Base-by-base conservation (phyloP, 2,329 filamentous ascomycete species). In the Aureobasidium sp. region DNA sequence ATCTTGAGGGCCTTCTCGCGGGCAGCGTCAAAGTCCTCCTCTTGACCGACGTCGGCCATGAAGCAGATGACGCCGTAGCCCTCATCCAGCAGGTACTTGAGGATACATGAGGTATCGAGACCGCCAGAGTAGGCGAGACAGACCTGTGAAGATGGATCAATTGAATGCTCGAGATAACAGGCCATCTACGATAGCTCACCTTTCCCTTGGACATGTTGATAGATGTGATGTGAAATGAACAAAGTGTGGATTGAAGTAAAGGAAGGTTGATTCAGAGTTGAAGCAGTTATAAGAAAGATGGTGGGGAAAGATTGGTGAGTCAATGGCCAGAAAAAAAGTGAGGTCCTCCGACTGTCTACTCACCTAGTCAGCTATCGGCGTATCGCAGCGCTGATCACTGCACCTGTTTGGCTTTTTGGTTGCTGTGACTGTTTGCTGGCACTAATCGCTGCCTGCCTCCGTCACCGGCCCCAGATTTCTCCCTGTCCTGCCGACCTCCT, bases 1-100 rank as follows among this genome's bases (percentile, higher is more conserved):
- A 90, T 83, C 74, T 82, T 82, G 65, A 84, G 71, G 60, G 87
- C 88, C 82, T 92, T 91, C 71, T 82, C 81, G 76, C 88, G 83
- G 62, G 88, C 89, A 63, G 81, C 86, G 49, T 83, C 82, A 72
- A 84, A 91, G 76, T 91, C 87, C 77, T 91, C 88, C 76, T 76
- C 74, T 63, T 74, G 73, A 50, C 72, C 72, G 67, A 90, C 84
- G 76, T 90, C 81, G 77, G 87, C 87, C 73, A 88, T 80, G 74
- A 86, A 87, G 75, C 81, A 84, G 67, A 87, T 80, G 66, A 88
- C 86, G 68, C 82, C 81, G 69, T 84, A 84, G 62, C 77, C 80
- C 70, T 83, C 73, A 70, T 83, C 80, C 54, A 73, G 67, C 45
- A 74, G 68, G 64, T 76, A 78, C 66, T 74, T 76, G 69, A 80